Conservation (phyloP, 495 filamentous ascomycete species). For the Aspergillus kassunensis region DNA sequence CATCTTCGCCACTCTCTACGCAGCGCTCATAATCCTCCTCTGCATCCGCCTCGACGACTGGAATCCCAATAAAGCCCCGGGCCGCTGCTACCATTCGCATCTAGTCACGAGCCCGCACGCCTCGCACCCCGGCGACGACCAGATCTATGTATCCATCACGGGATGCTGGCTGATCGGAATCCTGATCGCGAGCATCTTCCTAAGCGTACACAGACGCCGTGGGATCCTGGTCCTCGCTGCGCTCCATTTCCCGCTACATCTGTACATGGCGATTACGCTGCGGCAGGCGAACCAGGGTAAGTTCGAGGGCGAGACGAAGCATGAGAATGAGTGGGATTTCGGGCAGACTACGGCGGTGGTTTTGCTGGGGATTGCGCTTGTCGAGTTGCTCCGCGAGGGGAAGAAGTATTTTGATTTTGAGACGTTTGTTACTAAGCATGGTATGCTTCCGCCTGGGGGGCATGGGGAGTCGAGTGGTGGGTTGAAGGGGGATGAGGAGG, state of each 20-base stretch:
- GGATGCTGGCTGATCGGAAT: conserved; percentile 27
- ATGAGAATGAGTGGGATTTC: conserved; percentile 36
- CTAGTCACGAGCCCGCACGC: conserved; percentile 13
- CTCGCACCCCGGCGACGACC: conserved; percentile 24
- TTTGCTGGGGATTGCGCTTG: conserved; percentile 25
- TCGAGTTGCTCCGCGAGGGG: conserved; percentile 22
- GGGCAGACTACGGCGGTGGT: conserved; percentile 35
- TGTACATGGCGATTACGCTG: conserved; percentile 35
- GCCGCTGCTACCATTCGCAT: conserved; percentile 27
- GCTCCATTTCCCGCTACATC: conserved; percentile 32
- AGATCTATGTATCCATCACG: conserved; percentile 29
- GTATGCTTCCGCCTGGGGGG: background rate
- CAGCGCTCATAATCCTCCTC: conserved; percentile 30
- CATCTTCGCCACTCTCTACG: conserved; percentile 24
- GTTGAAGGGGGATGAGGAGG: too few species aligned
- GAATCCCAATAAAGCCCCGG: conserved; percentile 19
- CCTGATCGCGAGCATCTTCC: conserved; percentile 26
- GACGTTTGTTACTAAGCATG: conserved; percentile 11
- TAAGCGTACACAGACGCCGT: conserved; percentile 19
- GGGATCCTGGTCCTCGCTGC: conserved; percentile 22
- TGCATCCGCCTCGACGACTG: conserved; percentile 26
- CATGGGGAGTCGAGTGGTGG: too few species aligned
- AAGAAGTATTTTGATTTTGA: conserved; percentile 30
- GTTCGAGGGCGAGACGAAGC: conserved; percentile 23
- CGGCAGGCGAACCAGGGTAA: conserved; percentile 28